Percentiles rank a stretch among this genome's conserved stretches.
Conservation (phyloP, 208 protist genomes). For the Trypanosomatidae sp. region DNA sequence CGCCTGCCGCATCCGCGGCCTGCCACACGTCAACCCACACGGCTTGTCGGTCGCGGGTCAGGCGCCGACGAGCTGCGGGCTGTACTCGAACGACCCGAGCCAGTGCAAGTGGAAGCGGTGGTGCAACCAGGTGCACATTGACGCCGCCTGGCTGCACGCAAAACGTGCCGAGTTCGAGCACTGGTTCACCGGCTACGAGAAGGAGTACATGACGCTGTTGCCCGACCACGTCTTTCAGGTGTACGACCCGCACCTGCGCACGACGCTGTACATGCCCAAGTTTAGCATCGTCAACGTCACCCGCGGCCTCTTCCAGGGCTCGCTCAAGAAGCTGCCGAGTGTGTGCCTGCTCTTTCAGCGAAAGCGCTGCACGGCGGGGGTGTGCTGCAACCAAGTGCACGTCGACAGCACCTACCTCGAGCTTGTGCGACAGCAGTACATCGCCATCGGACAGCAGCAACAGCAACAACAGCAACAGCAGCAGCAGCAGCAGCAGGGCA, state of each 20-base stretch:
- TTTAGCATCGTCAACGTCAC: conserved; percentile 53
- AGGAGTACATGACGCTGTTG: conserved; percentile 24
- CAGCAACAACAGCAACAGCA: conserved; percentile 15
- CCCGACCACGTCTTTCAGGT: conserved; percentile 47
- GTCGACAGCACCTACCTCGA: conserved; percentile 41
- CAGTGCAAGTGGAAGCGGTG: conserved; percentile 77
- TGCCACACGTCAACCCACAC: conserved; percentile 13
- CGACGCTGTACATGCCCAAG: conserved; percentile 43
- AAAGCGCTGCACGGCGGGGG: conserved; percentile 55
- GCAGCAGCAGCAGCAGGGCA: conserved; percentile 27
- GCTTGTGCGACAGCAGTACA: conserved; percentile 8
- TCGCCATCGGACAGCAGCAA: too few relatives aligned
- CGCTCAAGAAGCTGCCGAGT: conserved; percentile 50
- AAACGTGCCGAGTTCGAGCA: conserved; percentile 55
- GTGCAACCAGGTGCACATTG: conserved; percentile 82
- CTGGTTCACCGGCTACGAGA: conserved; percentile 59
- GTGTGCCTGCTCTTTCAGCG: conserved; percentile 79
- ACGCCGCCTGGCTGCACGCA: conserved; percentile 49
- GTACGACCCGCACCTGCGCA: conserved; percentile 67
- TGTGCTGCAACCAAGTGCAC: conserved; percentile 84
- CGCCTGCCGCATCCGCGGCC: conserved; percentile 26
- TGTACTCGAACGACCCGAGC: conserved; percentile 52
- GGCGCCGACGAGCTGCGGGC: conserved; percentile 63
- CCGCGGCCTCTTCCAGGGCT: conserved; percentile 72
- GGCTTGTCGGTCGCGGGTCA: conserved; percentile 18